Evolutionary conservation across 2,329 filamentous ascomycete species (phyloP).

Genomic region (Sodiomyces alkalinus): DNA sequence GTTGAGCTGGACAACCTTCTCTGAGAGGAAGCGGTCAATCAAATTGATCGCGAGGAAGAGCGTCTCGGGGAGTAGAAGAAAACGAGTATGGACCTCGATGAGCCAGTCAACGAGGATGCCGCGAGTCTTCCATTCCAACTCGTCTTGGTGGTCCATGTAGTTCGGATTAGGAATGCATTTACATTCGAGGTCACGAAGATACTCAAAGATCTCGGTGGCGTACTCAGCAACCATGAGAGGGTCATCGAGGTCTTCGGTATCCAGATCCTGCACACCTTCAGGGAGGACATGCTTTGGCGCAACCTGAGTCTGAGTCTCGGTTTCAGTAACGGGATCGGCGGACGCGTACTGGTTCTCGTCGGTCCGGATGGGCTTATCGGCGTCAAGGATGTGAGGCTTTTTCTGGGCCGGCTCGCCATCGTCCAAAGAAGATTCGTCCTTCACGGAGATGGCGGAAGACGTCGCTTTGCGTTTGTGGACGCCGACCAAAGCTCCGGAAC

Average conservation of each 20-base stretch:
- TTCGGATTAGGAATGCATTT: slow-evolving; percentile 70
- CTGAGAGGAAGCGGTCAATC: slow-evolving; percentile 91
- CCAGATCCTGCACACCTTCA: slow-evolving; percentile 46
- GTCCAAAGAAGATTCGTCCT: slow-evolving; percentile 44
- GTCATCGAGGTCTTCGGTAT: slow-evolving; percentile 79
- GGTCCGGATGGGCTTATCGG: slow-evolving; percentile 25
- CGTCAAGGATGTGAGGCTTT: slow-evolving; percentile 40
- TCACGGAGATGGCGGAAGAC: slow-evolving; percentile 36
- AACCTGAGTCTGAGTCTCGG: slow-evolving; percentile 8
- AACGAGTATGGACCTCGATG: slow-evolving; percentile 94
- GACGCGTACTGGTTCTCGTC: slow-evolving; percentile 18
- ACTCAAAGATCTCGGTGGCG: slow-evolving; percentile 92
- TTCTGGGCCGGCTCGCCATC: slow-evolving; percentile 56
- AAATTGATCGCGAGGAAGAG: slow-evolving; percentile 96
- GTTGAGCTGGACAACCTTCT: slow-evolving; percentile 90
- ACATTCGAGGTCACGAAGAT: slow-evolving; percentile 74
- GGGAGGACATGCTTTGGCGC: slow-evolving; percentile 9
- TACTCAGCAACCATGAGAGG: slow-evolving; percentile 98
- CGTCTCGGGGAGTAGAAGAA: slow-evolving; percentile 89
- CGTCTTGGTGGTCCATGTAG: slow-evolving; percentile 90
- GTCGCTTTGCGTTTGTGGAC: slow-evolving; percentile 53
- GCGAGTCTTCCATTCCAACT: slow-evolving; percentile 97
- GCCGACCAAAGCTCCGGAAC: slow-evolving; percentile 50
- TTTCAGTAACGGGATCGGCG: slow-evolving; percentile 9
- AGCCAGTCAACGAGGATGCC: slow-evolving; percentile 97